Evolutionary conservation across 2,329 filamentous ascomycete species (phyloP), one percentile per base, ranked within the genome.

Genomic region (Colletotrichum falcatum): DNA sequence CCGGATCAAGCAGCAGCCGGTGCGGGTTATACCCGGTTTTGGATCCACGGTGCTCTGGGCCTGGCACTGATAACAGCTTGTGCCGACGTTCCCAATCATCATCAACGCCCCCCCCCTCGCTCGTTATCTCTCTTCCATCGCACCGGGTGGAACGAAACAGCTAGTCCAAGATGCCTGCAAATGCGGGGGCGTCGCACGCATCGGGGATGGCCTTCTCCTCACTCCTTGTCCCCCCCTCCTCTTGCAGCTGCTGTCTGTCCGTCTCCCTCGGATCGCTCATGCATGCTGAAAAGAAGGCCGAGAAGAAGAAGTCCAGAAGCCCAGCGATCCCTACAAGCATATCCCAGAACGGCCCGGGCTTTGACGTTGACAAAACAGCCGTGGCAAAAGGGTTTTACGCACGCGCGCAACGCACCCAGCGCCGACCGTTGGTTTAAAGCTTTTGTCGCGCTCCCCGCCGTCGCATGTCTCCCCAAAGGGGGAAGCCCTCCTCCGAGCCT

Each of bases 391-490:
- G 20, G 23, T 46, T 46, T 20, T 46, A 51, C 56, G 53, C 23
- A n/a, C 30, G 37, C 67, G 48, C 28, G n/a, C n/a, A n/a, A n/a
- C n/a, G n/a, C n/a, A n/a, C n/a, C n/a, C n/a, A n/a, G n/a, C n/a
- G n/a, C 62, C 63, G 58, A 64, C 49, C 20, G n/a, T 49, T n/a
- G n/a, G n/a, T n/a, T n/a, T n/a, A n/a, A 11, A n/a, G 48, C 55
- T 62, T 61, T 70, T 55, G 67, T 53, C 62, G 56, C 55, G n/a
- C n/a, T n/a, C 26, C 37, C 33, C 62, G 48, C 37, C 20, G 14
- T 26, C n/a, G 18, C 48, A 20, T 46, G 33, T 39, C 7, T 44
- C 35, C 28, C 58, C 53, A 66, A 39, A 8, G 58, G 18, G 58
- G 59, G 46, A 23, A 28, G 44, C 63, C 26, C 58, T 26, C 49